Evolutionary conservation across 1,284 basidiomycete species (phyloP).

Genomic region (Cutaneotrichosporon sp.): DNA sequence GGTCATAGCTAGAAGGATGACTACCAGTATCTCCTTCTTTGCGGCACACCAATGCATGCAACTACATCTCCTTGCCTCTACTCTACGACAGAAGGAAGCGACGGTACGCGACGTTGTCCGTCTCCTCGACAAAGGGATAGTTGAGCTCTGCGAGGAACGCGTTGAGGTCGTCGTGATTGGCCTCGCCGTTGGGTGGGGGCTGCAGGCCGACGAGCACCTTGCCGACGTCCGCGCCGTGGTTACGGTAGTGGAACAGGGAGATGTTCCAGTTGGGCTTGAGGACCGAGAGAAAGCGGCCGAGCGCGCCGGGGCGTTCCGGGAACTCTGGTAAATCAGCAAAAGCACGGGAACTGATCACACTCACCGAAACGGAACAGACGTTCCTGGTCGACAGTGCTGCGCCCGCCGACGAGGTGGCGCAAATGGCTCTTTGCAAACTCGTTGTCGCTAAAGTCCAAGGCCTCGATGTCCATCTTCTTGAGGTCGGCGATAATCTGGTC

Average conservation of each 20-base stretch:
- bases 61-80: background rate
- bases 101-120: conserved; percentile 78
- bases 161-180: conserved; percentile 60
- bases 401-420: conserved; percentile 89
- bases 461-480: conserved; percentile 66
- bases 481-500: conserved; percentile 60
- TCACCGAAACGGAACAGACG: conserved; percentile 87
- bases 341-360: no score
- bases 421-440: conserved; percentile 94
- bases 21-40: background rate
- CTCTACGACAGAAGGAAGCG: conserved; percentile 56
- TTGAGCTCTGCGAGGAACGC: conserved; percentile 70
- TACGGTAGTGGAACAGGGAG: conserved; percentile 93
- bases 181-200: conserved; percentile 60
- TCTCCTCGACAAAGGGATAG: conserved; percentile 90
- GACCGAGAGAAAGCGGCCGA: conserved; percentile 80
- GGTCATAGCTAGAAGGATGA: no score
- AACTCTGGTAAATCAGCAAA: no score
- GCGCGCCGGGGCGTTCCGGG: conserved; percentile 87
- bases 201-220: conserved; percentile 91
- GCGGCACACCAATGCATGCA: background rate
- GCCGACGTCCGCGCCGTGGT: conserved; percentile 90
- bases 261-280: conserved; percentile 88
- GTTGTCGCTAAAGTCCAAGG: conserved; percentile 84
- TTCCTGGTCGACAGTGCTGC: conserved; percentile 70